phyloP scores from a whole-genome alignment of 2,329 filamentous ascomycete species.

The Cercospora beticola region DNA sequence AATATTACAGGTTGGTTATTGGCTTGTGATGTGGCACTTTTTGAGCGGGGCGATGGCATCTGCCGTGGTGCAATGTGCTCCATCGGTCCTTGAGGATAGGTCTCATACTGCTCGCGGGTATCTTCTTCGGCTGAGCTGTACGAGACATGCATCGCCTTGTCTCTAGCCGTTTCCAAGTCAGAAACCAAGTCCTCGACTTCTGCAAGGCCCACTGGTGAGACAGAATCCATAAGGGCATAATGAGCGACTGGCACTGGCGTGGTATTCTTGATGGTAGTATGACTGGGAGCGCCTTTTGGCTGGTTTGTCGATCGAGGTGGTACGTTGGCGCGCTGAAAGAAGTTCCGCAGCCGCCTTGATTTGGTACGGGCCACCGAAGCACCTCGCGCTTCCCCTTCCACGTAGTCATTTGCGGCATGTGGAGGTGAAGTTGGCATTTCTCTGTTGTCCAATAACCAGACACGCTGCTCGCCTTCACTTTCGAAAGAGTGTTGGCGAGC shows the following conservation, averaged over 20 bases:
- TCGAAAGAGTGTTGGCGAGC: background rate
- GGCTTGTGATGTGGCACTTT: background rate
- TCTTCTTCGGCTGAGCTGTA: background rate
- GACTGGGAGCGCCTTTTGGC: conserved; percentile 17
- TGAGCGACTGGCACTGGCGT: conserved; percentile 44
- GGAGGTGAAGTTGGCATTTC: background rate
- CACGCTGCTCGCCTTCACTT: background rate
- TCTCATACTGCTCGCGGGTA: background rate
- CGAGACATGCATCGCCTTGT: conserved; percentile 16
- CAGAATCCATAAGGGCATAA: conserved; percentile 57
- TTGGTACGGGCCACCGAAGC: conserved; percentile 30
- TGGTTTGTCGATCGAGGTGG: conserved; percentile 40
- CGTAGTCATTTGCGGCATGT: background rate
- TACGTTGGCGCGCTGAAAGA: conserved; percentile 55
- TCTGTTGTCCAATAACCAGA: background rate
- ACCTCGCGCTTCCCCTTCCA: background rate
- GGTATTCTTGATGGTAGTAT: conserved; percentile 12
- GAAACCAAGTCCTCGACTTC: conserved; percentile 51
- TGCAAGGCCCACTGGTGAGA: conserved; percentile 45
- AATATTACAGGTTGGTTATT: background rate
- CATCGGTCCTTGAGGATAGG: background rate
- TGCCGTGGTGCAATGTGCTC: background rate
- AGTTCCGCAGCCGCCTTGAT: conserved; percentile 55
- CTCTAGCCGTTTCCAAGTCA: conserved; percentile 37
- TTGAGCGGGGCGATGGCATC: background rate